Evolutionary conservation across 176 grass and related monocot species (phyloP).

Genomic region (Aegilops tauschii): DNA sequence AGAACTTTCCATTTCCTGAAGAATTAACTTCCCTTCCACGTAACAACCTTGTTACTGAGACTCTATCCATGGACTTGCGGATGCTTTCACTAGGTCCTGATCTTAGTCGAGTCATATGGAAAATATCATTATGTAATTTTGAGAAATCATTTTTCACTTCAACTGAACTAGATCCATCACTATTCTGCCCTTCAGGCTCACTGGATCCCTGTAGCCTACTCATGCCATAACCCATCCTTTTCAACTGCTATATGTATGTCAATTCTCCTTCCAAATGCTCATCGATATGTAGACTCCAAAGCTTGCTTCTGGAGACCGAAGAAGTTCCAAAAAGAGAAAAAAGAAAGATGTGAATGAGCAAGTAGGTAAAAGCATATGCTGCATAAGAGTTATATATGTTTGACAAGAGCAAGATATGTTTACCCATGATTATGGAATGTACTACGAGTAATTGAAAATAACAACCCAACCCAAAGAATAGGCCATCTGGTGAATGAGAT

Average conservation of each 20-base stretch:
- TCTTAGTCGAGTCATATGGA: constrained; percentile 58
- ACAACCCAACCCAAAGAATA: background rate
- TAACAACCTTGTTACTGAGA: constrained; percentile 58
- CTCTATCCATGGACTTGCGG: constrained; percentile 32
- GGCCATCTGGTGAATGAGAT: no score
- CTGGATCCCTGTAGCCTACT: constrained; percentile 44
- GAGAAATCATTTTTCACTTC: constrained; percentile 47
- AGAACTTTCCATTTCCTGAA: constrained; percentile 65
- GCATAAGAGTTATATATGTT: background rate
- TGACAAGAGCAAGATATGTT: background rate
- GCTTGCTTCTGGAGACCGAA: background rate
- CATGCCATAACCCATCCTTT: constrained; percentile 53
- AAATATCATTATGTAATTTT: constrained; percentile 74
- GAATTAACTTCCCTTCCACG: constrained; percentile 63
- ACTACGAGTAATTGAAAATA: background rate
- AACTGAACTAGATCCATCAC: constrained; percentile 36
- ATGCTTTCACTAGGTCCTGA: constrained; percentile 56
- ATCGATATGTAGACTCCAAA: constrained; percentile 15
- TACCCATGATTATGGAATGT: background rate
- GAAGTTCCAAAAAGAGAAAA: background rate
- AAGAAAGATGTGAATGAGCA: background rate
- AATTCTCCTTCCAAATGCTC: constrained; percentile 9
- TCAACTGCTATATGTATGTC: background rate
- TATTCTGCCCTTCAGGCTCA: constrained; percentile 23
- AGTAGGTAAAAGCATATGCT: background rate